Evolutionary conservation across 225 moss, liverwort and hornwort species (phyloP), one percentile per base, ranked within the genome.

Genomic region (Physcomitrellopsis africana): DNA sequence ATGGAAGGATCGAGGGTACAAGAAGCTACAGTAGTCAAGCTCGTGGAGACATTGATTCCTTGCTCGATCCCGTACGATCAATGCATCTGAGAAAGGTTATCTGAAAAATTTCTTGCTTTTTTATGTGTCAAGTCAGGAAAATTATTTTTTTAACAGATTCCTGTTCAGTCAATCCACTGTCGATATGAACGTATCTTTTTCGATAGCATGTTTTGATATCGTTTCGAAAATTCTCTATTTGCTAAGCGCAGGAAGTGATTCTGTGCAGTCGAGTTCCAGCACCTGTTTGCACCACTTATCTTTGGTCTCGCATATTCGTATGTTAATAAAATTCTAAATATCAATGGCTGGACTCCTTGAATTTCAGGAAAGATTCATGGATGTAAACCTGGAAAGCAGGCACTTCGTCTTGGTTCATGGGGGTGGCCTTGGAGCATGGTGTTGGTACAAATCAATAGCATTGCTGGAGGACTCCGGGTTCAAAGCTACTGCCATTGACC

Each of bases 381-480:
- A 79, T 65, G 69, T 68, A 9, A 81, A 69, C 60, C 72, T 82
- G 65, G 81, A 85, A 69, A 85, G 81, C 37, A 85, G 82, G 58
- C 96, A 94, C 73, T 96, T 96, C 73, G 78, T 96, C 17, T 72
- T 96, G 56, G 89, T 96, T 12, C 96, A 96, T 54, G 96, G 96
- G 53, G 93, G 90, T 58, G 92, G 93, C 59, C 82, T 90, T 10
- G 96, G 96, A 77, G 93, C 96, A 63, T 96, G 96, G 96, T 96
- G 93, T 77, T 96, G 96, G 96, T 96, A 92, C 72, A 96, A 94
- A 60, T 83, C 86, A 1, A 96, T 96, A n/a, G 90, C 93, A 3
- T 80, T 94, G 64, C 82, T 96, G 10, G 87, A 93, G 60, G 89
- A 96, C 44, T 82, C 92, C 51, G 92, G 96, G 8, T 92, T 93